A percentile compares a stretch with the other conserved stretches of the same genome.
Evolutionary conservation across 345 rosid species (phyloP).

Genomic region (Psidium guajava): DNA sequence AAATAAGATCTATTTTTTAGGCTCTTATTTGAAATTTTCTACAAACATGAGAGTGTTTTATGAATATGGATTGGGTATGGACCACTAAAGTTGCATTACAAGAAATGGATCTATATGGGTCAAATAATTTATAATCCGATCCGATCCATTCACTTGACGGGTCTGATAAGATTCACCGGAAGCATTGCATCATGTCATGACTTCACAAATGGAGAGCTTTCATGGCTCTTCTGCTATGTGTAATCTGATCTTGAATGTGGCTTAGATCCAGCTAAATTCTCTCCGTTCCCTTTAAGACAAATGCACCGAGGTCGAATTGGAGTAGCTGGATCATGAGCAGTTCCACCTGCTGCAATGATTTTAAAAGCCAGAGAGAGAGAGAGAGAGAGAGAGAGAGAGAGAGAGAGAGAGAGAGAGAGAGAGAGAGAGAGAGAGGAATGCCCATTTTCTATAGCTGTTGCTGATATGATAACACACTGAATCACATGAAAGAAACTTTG

Average conservation of each 20-base stretch:
- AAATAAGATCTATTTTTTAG: no score
- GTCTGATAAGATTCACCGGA: neutral
- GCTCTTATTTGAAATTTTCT: no score
- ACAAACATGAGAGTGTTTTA: no score
- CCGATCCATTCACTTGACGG: no score
- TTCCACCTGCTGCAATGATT: neutral
- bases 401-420: no score
- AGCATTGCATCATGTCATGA: neutral
- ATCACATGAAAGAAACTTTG: neutral
- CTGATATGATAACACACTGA: neutral
- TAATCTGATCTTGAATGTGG: neutral
- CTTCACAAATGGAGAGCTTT: neutral
- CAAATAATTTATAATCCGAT: no score
- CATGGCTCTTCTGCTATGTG: neutral
- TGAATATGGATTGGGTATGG: no score
- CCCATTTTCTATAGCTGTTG: neutral
- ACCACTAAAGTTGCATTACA: no score
- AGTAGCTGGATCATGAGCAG: neutral
- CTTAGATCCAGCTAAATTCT: neutral
- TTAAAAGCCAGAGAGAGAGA: neutral
- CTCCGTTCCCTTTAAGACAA: neutral
- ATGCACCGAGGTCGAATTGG: neutral
- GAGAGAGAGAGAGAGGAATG: neutral
- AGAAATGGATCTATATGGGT: no score
- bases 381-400: neutral